Conservation (phyloP, 2,329 filamentous ascomycete species). For the Fusarium camptoceras region DNA sequence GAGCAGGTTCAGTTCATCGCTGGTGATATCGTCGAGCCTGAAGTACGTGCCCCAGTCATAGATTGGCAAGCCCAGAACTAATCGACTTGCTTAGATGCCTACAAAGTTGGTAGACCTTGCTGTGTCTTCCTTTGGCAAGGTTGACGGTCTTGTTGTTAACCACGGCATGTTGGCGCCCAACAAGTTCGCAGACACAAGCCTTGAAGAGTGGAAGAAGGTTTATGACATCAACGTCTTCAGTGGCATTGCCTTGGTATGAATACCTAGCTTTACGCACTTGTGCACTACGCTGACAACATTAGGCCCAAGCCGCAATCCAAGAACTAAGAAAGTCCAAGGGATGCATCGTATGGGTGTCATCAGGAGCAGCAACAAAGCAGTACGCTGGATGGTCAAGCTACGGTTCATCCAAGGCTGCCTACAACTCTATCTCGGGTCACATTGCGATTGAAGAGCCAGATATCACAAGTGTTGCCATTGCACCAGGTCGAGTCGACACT, state of each 20-base stretch:
- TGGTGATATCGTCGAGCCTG: constrained; percentile 66
- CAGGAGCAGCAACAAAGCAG: constrained; percentile 75
- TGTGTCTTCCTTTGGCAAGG: constrained; percentile 72
- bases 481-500: constrained; percentile 87
- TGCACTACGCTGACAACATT: constrained; percentile 23
- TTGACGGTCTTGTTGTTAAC: constrained; percentile 90
- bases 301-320: constrained; percentile 78
- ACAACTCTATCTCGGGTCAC: constrained; percentile 82
- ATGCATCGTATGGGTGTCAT: constrained; percentile 81
- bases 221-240: constrained; percentile 93
- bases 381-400: constrained; percentile 85
- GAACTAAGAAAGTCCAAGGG: constrained; percentile 76
- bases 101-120: constrained; percentile 74
- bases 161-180: constrained; percentile 86
- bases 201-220: constrained; percentile 78
- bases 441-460: constrained; percentile 81
- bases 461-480: constrained; percentile 77
- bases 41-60: constrained; percentile 30
- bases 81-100: constrained; percentile 59
- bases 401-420: constrained; percentile 82
- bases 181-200: constrained; percentile 73
- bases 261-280: constrained; percentile 1
- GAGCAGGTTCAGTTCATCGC: constrained; percentile 66
- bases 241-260: constrained; percentile 77
- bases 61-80: background rate